Percentiles rank a stretch among this genome's conserved stretches.
These are phyloP conservation scores for Talaromyces verruculosus DNA, from an alignment of 2,329 filamentous ascomycete genomes.

Conservation along the genomic window DNA sequence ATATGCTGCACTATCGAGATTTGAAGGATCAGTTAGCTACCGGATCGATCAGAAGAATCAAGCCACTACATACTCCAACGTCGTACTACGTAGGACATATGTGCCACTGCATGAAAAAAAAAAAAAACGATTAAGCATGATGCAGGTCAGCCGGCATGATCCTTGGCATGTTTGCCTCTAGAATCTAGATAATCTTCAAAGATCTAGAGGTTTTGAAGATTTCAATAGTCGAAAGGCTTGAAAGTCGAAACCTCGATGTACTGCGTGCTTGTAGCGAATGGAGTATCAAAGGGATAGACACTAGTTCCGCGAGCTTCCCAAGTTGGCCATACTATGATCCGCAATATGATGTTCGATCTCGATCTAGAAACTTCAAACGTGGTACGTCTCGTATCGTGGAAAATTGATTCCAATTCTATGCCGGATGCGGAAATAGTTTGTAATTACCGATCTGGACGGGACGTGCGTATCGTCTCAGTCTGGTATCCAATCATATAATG, in stretches of 20 bases:
- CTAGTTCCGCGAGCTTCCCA: background rate
- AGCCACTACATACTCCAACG: background rate
- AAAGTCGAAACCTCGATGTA: background rate
- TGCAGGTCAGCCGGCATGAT: background rate
- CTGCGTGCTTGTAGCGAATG: background rate
- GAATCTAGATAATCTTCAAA: background rate
- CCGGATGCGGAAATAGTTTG: background rate
- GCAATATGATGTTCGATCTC: background rate
- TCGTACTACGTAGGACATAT: conserved; percentile 5
- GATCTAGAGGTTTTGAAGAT: background rate
- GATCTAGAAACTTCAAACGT: conserved; percentile 2
- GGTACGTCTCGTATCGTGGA: conserved; percentile 1
- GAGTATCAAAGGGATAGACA: background rate
- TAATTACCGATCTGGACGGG: background rate
- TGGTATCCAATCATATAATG: background rate
- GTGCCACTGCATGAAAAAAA: background rate
- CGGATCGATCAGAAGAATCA: background rate
- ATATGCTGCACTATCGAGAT: background rate
- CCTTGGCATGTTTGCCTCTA: background rate
- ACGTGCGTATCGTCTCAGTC: background rate
- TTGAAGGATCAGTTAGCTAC: background rate
- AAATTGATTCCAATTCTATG: background rate
- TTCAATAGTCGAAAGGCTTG: background rate
- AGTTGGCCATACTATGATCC: background rate
- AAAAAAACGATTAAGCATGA: background rate